Evolutionary conservation across 805 yeast genomes (phyloP).

Genomic region (Sungouiella thailandica): DNA sequence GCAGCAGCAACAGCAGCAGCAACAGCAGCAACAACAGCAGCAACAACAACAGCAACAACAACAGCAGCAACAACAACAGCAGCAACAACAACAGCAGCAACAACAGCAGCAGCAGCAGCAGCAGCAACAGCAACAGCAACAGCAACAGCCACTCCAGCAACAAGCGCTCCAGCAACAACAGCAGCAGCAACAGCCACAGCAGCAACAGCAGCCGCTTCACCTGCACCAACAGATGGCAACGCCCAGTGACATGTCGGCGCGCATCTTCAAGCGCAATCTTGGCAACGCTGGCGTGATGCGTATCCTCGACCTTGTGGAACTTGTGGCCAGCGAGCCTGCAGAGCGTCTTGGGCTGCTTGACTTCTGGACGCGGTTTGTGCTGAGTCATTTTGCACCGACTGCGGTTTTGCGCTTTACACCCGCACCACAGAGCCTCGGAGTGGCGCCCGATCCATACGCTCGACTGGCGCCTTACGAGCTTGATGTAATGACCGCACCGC

Average conservation of each 20-base stretch:
- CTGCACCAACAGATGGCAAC: conserved; percentile 7
- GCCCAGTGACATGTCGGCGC: conserved; percentile 21
- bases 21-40: conserved; percentile 4
- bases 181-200: conserved; percentile 1
- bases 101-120: conserved; percentile 4
- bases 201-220: conserved; percentile 1
- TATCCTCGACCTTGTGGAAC: conserved; percentile 36
- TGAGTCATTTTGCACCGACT: conserved; percentile 27
- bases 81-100: too few species aligned
- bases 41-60: too few species aligned
- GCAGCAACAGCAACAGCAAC: conserved; percentile 3
- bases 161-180: conserved; percentile 1
- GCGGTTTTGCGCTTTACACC: conserved; percentile 27
- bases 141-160: conserved; percentile 3
- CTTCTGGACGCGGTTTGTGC: conserved; percentile 35
- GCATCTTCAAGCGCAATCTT: conserved; percentile 33
- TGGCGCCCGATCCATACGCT: background rate
- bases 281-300: conserved; percentile 41
- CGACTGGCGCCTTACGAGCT: conserved; percentile 62
- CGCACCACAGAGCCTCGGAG: too few species aligned
- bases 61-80: too few species aligned
- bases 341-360: conserved; percentile 25
- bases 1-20: too few species aligned
- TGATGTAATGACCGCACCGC: conserved; percentile 58
- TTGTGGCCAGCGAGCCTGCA: conserved; percentile 28